Conservation (phyloP, 2,329 filamentous ascomycete genomes). For the Neocatenulostroma microsporum region DNA sequence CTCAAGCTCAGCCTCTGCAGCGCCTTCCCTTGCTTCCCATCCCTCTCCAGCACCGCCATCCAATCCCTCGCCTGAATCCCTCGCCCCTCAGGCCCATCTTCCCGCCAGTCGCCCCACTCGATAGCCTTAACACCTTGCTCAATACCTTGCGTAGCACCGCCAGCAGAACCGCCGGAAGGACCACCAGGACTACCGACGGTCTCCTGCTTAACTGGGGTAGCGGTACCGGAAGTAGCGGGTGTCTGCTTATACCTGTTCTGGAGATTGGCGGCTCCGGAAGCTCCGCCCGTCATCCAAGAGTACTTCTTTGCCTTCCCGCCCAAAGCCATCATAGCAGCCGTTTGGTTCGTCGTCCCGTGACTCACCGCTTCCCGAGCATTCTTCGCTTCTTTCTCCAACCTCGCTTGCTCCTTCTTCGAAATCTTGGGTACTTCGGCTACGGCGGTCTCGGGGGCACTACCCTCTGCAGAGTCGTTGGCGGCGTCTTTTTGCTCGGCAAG, state of each 20-base stretch:
- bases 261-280: conserved; percentile 49
- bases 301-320: conserved; percentile 61
- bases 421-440: conserved; percentile 51
- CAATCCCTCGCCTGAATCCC: conserved; percentile 81
- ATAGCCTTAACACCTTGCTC: no score
- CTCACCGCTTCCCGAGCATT: conserved; percentile 16
- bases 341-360: conserved; percentile 75
- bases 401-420: conserved; percentile 82
- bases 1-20: conserved; percentile 46
- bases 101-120: conserved; percentile 43
- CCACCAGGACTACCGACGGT: conserved; percentile 5
- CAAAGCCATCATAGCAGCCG: conserved; percentile 65
- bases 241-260: conserved; percentile 35
- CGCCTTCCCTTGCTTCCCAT: conserved; percentile 59
- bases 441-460: conserved; percentile 15
- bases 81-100: conserved; percentile 67
- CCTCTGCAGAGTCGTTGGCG: conserved; percentile 21
- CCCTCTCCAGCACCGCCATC: conserved; percentile 68
- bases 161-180: conserved; percentile 1
- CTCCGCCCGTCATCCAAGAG: conserved; percentile 60
- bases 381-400: conserved; percentile 63
- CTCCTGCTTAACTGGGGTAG: conserved; percentile 16
- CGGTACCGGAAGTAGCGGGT: conserved; percentile 16
- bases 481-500: conserved; percentile 27
- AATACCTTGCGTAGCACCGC: no score